A percentile compares a stretch with the other conserved stretches of the same genome.
These are phyloP conservation scores for Tetraselmis chui DNA, from an alignment of 139 green algal species.

Conservation along the genomic window DNA sequence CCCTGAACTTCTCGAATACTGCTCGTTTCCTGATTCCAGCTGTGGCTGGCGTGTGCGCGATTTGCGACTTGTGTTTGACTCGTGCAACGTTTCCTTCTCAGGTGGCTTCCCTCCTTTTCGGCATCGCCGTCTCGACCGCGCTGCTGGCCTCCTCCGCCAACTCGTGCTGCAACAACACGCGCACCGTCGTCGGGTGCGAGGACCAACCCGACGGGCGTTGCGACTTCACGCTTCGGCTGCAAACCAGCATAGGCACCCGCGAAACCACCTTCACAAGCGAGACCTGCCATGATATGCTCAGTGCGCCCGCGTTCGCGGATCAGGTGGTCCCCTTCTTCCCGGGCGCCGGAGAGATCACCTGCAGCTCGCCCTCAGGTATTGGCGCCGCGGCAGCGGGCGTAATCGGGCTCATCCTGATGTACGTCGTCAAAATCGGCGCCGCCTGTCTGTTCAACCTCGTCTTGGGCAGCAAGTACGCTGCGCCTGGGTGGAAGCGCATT, in stretches of 20 bases:
- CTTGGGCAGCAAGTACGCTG: background rate
- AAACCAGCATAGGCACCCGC: background rate
- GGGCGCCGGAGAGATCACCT: background rate
- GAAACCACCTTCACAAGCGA: background rate
- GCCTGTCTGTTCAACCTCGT: background rate
- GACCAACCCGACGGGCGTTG: background rate
- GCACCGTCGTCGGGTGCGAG: background rate
- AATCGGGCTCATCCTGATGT: background rate
- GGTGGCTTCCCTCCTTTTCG: background rate
- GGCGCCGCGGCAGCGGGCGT: background rate
- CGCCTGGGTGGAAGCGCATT: background rate
- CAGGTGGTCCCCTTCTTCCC: background rate
- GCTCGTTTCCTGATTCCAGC: no score
- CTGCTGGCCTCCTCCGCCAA: background rate
- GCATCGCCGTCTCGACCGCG: background rate
- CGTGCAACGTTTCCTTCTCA: no score
- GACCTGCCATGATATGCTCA: background rate
- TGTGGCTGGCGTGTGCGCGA: no score
- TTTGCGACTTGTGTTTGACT: no score
- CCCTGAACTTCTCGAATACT: no score
- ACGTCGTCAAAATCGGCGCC: background rate
- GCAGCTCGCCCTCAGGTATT: background rate
- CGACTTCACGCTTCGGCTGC: background rate
- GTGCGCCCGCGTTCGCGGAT: background rate
- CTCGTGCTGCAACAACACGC: background rate